Evolutionary conservation across 805 yeast genomes (phyloP).

Genomic region (Starmerella tilneyi): DNA sequence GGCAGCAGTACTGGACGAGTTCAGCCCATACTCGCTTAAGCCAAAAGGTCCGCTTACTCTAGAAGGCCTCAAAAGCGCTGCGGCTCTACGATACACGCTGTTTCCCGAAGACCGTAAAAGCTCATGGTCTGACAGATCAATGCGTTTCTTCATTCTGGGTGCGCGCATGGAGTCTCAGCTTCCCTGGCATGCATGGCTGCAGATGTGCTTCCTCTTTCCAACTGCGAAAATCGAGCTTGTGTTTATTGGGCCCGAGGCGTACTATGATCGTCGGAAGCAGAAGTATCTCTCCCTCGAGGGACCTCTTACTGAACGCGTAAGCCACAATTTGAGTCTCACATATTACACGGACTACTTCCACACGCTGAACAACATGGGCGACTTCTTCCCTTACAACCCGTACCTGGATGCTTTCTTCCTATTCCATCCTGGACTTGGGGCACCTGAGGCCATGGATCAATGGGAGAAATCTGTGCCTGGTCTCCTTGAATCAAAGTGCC

Average conservation of each 20-base stretch:
- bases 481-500: conserved; percentile 84
- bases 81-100: conserved; percentile 83
- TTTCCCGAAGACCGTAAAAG: conserved; percentile 58
- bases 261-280: conserved; percentile 60
- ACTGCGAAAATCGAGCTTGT: conserved; percentile 72
- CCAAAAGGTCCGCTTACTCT: conserved; percentile 82
- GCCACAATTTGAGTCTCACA: conserved; percentile 59
- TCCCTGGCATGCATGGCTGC: conserved; percentile 94
- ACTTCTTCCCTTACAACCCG: conserved; percentile 96
- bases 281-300: conserved; percentile 46
- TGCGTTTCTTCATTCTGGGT: conserved; percentile 81
- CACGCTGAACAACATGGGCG: conserved; percentile 80
- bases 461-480: conserved; percentile 85
- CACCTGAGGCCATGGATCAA: conserved; percentile 63
- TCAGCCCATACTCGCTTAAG: conserved; percentile 68
- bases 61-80: conserved; percentile 87
- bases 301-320: conserved; percentile 54
- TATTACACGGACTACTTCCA: conserved; percentile 89
- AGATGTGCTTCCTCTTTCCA: conserved; percentile 76
- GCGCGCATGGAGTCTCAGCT: conserved; percentile 88
- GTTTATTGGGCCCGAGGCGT: conserved; percentile 88
- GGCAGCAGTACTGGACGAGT: conserved; percentile 70
- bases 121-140: conserved; percentile 69
- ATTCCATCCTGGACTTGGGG: conserved; percentile 90
- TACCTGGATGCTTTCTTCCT: conserved; percentile 84